Conservation (phyloP, 192 early-diverging fungal genomes). For the Coemansia sp. region DNA sequence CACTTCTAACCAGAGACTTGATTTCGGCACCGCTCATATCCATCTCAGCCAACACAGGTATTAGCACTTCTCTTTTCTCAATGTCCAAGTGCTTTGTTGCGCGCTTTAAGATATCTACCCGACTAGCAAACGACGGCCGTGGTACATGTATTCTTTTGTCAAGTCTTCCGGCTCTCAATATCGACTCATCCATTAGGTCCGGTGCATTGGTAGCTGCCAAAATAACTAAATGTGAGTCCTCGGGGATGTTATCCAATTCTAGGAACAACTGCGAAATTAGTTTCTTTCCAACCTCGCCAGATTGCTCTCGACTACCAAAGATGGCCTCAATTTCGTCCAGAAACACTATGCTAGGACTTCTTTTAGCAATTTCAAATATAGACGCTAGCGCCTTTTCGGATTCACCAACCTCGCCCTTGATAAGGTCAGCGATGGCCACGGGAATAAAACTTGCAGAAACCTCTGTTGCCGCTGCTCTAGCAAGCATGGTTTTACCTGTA, state of each 20-base stretch:
- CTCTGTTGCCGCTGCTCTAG: slow-evolving; percentile 79
- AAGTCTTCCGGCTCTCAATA: slow-evolving; percentile 83
- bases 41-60: slow-evolving; percentile 16
- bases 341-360: slow-evolving; percentile 83
- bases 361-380: slow-evolving; percentile 70
- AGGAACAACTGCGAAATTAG: slow-evolving; percentile 75
- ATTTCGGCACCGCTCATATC: slow-evolving; percentile 46
- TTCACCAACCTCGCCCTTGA: slow-evolving; percentile 90
- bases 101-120: slow-evolving; percentile 66
- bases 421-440: slow-evolving; percentile 74
- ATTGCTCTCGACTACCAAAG: slow-evolving; percentile 69
- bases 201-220: slow-evolving; percentile 88
- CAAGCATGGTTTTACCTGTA: slow-evolving; percentile 90
- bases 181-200: slow-evolving; percentile 67
- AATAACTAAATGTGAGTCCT: slow-evolving; percentile 64
- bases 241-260: slow-evolving; percentile 70
- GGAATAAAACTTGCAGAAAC: slow-evolving; percentile 79
- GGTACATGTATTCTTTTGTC: slow-evolving; percentile 75
- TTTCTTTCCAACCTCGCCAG: slow-evolving; percentile 72
- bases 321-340: slow-evolving; percentile 93
- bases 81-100: slow-evolving; percentile 27
- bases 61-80: slow-evolving; percentile 7
- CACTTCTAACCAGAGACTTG: slow-evolving; percentile 30
- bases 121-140: slow-evolving; percentile 59
- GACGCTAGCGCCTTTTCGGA: slow-evolving; percentile 87